Evolutionary conservation across 805 yeast species (phyloP).

Genomic region (Monosporozyma unispora): DNA sequence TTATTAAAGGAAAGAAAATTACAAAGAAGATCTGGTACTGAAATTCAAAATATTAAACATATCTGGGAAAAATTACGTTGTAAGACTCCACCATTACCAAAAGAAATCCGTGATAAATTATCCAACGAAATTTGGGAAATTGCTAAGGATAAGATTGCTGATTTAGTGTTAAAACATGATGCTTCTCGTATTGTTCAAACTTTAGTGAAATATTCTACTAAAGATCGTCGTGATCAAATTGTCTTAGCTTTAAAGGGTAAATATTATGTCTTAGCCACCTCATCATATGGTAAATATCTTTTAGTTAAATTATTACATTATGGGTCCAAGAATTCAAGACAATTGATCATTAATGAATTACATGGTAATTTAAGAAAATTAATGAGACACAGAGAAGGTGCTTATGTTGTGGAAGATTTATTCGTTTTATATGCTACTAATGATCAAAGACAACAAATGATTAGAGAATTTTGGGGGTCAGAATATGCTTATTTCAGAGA

Average conservation of each 20-base stretch:
- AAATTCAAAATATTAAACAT: constrained; percentile 74
- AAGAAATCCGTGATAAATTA: constrained; percentile 64
- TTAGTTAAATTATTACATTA: constrained; percentile 84
- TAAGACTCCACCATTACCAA: constrained; percentile 71
- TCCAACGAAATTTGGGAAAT: constrained; percentile 80
- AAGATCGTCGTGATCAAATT: constrained; percentile 66
- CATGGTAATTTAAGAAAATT: constrained; percentile 86
- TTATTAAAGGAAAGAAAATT: constrained; percentile 74
- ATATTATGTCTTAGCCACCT: constrained; percentile 75
- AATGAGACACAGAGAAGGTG: constrained; percentile 97
- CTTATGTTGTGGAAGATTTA: constrained; percentile 91
- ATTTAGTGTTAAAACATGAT: constrained; percentile 89
- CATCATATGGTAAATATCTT: constrained; percentile 88
- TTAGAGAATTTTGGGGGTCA: constrained; percentile 94
- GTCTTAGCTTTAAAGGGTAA: constrained; percentile 62
- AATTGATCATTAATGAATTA: constrained; percentile 66
- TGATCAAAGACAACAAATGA: constrained; percentile 81
- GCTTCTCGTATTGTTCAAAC: constrained; percentile 95
- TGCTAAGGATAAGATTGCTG: constrained; percentile 66
- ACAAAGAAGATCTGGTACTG: constrained; percentile 77
- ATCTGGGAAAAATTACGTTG: constrained; percentile 90
- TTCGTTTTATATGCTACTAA: constrained; percentile 75
- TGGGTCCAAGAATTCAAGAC: constrained; percentile 77
- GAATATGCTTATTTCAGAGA: constrained; percentile 88
- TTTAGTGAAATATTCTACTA: constrained; percentile 73